These are phyloP conservation scores for Phytophthora hybrid DNA, from an alignment of 352 stramenopile genomes.

Conservation along the genomic window DNA sequence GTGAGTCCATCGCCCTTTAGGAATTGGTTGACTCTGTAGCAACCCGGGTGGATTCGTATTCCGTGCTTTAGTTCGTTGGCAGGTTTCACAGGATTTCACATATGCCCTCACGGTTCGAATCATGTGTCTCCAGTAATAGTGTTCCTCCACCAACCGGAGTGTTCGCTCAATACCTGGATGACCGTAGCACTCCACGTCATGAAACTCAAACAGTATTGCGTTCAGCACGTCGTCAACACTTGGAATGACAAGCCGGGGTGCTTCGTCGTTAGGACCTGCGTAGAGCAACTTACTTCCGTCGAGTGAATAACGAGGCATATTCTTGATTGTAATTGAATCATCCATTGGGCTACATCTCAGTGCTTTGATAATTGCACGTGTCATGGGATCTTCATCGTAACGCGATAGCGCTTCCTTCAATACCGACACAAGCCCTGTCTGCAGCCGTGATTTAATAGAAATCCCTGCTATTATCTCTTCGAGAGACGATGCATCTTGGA, in stretches of 20 bases:
- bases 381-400: not conserved
- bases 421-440: not conserved
- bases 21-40: conserved; percentile 13
- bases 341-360: too few relatives aligned
- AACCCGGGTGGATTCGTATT: not conserved
- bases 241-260: too few relatives aligned
- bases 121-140: not conserved
- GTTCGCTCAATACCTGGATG: not conserved
- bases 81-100: not conserved
- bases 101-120: not conserved
- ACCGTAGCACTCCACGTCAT: not conserved
- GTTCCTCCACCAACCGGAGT: not conserved
- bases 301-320: not conserved
- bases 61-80: not conserved
- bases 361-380: too few relatives aligned
- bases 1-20: conserved; percentile 8
- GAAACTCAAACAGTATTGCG: not conserved
- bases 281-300: not conserved
- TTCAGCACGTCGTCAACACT: not conserved
- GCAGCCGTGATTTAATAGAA: too few relatives aligned
- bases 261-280: not conserved
- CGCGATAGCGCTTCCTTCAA: not conserved
- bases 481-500: not conserved
- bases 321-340: too few relatives aligned
- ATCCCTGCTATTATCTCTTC: not conserved